Evolutionary conservation across 1,139 yeast species (phyloP).

Genomic region (Sugiyamaella xylanicola): DNA sequence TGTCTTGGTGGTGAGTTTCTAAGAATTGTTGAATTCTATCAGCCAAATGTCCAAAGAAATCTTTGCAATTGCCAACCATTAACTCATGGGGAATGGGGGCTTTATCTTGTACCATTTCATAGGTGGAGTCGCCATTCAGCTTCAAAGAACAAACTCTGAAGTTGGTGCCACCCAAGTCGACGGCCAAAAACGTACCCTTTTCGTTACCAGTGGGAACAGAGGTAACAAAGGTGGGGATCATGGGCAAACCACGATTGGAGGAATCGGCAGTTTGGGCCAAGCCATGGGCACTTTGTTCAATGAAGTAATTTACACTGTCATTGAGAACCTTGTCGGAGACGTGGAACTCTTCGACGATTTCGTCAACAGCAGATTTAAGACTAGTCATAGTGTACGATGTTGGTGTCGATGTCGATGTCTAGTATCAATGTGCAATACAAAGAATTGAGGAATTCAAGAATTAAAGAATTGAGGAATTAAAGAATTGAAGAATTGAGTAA

Average conservation of each 20-base stretch:
- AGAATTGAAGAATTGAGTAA: too few species aligned
- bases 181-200: conserved; percentile 75
- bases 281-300: conserved; percentile 64
- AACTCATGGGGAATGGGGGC: conserved; percentile 71
- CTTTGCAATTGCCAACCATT: conserved; percentile 59
- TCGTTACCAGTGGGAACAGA: conserved; percentile 81
- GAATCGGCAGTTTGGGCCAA: conserved; percentile 45
- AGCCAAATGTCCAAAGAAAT: conserved; percentile 75
- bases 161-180: conserved; percentile 88
- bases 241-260: conserved; percentile 63
- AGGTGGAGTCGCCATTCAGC: conserved; percentile 79
- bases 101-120: conserved; percentile 69
- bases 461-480: neutral
- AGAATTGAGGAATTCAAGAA: neutral
- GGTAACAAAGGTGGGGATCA: conserved; percentile 87
- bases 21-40: conserved; percentile 64
- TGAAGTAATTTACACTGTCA: conserved; percentile 65
- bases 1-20: conserved; percentile 55
- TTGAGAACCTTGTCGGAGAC: conserved; percentile 55
- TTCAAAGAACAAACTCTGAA: conserved; percentile 84
- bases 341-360: conserved; percentile 57
- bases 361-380: conserved; percentile 44
- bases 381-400: conserved; percentile 1
- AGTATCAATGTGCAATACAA: neutral
- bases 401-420: conserved; percentile 1